These are phyloP conservation scores for Adansonia gregorii DNA, from an alignment of 441 rosid species.

Conservation along the genomic window DNA sequence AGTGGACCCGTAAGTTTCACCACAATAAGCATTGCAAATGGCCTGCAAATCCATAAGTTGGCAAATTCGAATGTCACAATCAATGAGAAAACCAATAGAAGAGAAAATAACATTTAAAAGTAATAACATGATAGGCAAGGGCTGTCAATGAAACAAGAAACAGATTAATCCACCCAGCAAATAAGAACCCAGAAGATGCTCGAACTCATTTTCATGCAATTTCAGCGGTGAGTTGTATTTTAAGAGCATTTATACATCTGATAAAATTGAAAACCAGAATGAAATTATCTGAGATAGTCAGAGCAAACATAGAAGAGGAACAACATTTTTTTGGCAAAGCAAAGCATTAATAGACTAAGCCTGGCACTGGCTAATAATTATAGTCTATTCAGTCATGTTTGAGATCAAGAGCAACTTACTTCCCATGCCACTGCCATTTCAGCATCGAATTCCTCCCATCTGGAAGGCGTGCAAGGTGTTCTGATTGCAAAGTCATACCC, in stretches of 20 bases:
- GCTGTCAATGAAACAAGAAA: neutral
- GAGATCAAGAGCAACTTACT: conserved; percentile 53
- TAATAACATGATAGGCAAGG: neutral
- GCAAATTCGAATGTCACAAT: conserved; percentile 20
- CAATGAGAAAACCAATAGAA: conserved; percentile 2
- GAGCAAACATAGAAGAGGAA: conserved; percentile 6
- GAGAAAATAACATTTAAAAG: neutral
- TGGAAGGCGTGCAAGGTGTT: conserved; percentile 94
- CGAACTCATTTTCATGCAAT: conserved; percentile 12
- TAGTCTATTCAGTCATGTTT: conserved; percentile 5
- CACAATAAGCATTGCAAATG: conserved; percentile 80
- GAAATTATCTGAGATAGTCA: neutral
- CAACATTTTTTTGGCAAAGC: conserved; percentile 10
- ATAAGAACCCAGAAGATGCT: neutral
- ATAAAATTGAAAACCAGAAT: conserved; percentile 8
- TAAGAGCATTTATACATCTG: neutral
- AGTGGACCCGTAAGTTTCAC: conserved; percentile 74
- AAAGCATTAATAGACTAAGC: conserved; percentile 13
- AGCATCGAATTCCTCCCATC: conserved; percentile 91
- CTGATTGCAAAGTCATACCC: conserved; percentile 90
- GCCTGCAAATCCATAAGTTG: conserved; percentile 55
- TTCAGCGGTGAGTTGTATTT: neutral
- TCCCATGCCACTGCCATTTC: conserved; percentile 97
- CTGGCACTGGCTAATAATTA: neutral
- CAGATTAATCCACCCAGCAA: neutral